These are phyloP conservation scores for Sporothrix globosa DNA, from an alignment of 2,329 filamentous ascomycete genomes.

Conservation along the genomic window DNA sequence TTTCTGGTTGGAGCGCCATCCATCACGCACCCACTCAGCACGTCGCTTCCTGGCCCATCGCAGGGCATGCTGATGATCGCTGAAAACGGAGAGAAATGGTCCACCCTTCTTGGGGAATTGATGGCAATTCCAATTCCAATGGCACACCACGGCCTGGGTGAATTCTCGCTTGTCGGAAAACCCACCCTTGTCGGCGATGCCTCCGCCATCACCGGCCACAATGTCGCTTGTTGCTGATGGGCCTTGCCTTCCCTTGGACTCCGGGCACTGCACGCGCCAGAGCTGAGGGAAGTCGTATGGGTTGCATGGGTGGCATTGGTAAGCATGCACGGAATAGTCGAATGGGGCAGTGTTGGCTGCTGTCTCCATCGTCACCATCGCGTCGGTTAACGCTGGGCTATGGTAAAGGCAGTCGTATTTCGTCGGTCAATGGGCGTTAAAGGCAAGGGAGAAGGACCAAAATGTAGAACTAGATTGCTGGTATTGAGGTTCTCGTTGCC, in stretches of 20 bases:
- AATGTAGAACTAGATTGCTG: too few relatives aligned
- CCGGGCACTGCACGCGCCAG: neutral
- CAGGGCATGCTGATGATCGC: neutral
- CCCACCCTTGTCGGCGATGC: neutral
- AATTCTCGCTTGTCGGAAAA: neutral
- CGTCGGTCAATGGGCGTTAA: too few relatives aligned
- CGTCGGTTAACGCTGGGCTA: neutral
- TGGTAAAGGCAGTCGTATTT: too few relatives aligned
- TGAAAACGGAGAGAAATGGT: neutral
- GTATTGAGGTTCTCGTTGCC: too few relatives aligned
- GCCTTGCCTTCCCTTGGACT: neutral
- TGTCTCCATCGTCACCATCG: neutral
- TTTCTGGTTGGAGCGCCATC: neutral
- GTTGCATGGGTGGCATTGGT: neutral
- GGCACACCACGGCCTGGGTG: neutral
- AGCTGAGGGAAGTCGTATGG: too few relatives aligned
- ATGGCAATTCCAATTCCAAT: neutral
- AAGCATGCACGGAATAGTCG: neutral
- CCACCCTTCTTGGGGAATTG: neutral
- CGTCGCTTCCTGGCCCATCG: neutral
- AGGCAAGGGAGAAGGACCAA: too few relatives aligned
- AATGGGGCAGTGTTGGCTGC: neutral
- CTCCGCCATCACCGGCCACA: conserved; percentile 5
- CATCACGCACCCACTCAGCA: neutral
- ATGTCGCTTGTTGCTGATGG: neutral